These are phyloP conservation scores for Paxillus ammoniavirescens DNA, from an alignment of 768 basidiomycete species.

Conservation along the genomic window DNA sequence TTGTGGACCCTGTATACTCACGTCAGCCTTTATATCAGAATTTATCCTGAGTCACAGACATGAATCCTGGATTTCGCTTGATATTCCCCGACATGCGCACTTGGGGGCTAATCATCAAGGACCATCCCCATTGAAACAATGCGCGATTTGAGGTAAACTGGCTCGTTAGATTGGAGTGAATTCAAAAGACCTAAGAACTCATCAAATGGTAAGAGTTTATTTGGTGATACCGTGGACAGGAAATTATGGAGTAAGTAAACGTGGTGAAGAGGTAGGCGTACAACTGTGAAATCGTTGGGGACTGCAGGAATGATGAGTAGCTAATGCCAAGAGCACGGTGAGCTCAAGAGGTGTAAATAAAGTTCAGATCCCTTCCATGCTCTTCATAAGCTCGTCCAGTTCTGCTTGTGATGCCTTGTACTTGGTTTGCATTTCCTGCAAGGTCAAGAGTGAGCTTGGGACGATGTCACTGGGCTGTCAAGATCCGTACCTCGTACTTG, in stretches of 20 bases:
- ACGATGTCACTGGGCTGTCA: neutral
- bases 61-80: too few species aligned
- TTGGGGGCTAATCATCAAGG: too few species aligned
- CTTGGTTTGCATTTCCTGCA: conserved; percentile 69
- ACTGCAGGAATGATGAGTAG: conserved; percentile 5
- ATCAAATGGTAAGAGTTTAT: conserved; percentile 2
- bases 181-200: neutral
- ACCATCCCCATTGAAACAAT: too few species aligned
- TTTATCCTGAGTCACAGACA: too few species aligned
- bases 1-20: neutral
- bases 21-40: neutral
- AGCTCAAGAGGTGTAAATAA: neutral
- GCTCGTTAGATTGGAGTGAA: neutral
- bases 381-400: conserved; percentile 76
- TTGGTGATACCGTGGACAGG: conserved; percentile 17
- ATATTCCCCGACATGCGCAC: too few species aligned
- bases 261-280: conserved; percentile 19
- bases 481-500: conserved; percentile 80
- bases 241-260: conserved; percentile 22
- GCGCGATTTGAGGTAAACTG: neutral
- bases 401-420: conserved; percentile 74
- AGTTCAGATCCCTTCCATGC: conserved; percentile 69
- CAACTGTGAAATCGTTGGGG: conserved; percentile 16
- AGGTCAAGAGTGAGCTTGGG: conserved; percentile 1
- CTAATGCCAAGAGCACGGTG: neutral